phyloP scores from a whole-genome alignment of 768 basidiomycete genomes.

The Suillus americanus region DNA sequence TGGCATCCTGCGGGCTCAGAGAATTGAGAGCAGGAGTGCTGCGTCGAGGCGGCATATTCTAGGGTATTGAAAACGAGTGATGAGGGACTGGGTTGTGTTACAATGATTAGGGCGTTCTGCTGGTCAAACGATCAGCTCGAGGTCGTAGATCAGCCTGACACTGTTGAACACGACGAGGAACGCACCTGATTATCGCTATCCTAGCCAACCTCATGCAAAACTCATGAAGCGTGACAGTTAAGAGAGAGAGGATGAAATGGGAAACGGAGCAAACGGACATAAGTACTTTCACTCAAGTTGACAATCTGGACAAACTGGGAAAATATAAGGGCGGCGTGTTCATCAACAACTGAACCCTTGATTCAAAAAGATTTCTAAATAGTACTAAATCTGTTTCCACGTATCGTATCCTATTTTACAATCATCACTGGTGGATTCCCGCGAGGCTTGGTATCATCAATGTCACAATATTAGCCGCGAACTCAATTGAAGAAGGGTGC shows the following conservation, averaged over 20 bases:
- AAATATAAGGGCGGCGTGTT: slow-evolving; percentile 1
- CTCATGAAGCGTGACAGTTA: slow-evolving; percentile 3
- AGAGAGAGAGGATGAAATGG: neutral
- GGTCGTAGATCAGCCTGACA: neutral
- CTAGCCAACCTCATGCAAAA: neutral
- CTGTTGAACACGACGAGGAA: neutral
- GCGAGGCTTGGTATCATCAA: neutral
- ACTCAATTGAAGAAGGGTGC: neutral
- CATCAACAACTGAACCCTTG: neutral
- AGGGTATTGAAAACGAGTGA: slow-evolving; percentile 12
- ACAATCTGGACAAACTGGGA: slow-evolving; percentile 1
- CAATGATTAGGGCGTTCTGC: neutral
- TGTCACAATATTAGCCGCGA: neutral
- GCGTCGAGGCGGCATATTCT: slow-evolving; percentile 52
- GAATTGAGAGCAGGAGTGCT: slow-evolving; percentile 38
- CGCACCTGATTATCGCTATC: neutral
- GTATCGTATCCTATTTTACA: neutral
- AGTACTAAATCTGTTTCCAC: neutral
- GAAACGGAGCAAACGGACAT: slow-evolving; percentile 1
- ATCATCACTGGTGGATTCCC: neutral
- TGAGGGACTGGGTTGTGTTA: slow-evolving; percentile 3
- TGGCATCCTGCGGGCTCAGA: slow-evolving; percentile 38
- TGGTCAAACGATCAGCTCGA: neutral
- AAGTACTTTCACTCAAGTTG: slow-evolving; percentile 2
- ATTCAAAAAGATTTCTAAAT: neutral